Percentiles rank a stretch among this genome's conserved stretches.
phyloP scores from a whole-genome alignment of 2,329 filamentous ascomycete genomes.

The Aspergillus vadensis region DNA sequence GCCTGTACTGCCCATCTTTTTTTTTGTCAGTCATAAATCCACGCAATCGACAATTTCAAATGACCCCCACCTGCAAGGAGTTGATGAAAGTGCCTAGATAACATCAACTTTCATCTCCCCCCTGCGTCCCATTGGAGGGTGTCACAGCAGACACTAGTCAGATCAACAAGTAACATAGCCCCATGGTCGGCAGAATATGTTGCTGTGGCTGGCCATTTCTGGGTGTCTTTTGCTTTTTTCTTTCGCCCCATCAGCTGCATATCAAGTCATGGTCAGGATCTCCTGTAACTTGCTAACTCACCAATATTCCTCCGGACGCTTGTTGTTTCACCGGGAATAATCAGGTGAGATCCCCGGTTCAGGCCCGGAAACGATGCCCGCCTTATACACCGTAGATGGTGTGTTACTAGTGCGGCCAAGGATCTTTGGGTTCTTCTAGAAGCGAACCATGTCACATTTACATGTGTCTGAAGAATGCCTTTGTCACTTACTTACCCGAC shows the following conservation, averaged over 20 bases:
- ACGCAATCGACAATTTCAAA: background rate
- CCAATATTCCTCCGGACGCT: too few relatives aligned
- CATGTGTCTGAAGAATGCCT: background rate
- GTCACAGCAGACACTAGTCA: background rate
- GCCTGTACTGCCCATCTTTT: background rate
- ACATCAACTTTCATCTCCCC: background rate
- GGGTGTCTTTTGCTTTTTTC: background rate
- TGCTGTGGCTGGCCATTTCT: background rate
- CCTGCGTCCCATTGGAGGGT: background rate
- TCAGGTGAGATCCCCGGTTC: background rate
- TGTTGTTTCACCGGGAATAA: background rate
- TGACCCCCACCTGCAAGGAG: slow-evolving; percentile 5
- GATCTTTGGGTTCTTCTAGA: background rate
- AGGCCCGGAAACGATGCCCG: background rate
- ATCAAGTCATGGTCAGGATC: background rate
- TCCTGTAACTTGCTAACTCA: background rate
- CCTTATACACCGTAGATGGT: background rate
- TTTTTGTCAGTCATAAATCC: background rate
- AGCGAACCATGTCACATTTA: background rate
- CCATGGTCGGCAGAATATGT: background rate
- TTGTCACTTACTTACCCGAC: too few relatives aligned
- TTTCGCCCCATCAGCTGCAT: background rate
- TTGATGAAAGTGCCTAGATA: slow-evolving; percentile 1
- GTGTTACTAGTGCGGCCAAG: background rate
- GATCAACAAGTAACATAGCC: background rate